Evolutionary conservation across 805 yeast species (phyloP).

Genomic region (Lipomyces japonicus): DNA sequence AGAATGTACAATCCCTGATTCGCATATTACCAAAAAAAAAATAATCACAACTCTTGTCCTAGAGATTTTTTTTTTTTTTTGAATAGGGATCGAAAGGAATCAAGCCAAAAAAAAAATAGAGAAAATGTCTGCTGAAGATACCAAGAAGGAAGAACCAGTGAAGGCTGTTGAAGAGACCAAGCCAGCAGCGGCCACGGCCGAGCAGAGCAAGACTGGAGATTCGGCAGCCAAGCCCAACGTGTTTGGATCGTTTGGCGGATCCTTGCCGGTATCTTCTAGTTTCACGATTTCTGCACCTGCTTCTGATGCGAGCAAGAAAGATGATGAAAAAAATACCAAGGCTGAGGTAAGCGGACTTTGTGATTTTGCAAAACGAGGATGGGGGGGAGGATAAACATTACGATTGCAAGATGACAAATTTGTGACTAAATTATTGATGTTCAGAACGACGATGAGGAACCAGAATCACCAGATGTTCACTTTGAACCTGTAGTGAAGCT

Average conservation of each 20-base stretch:
- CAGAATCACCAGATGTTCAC: slow-evolving; percentile 79
- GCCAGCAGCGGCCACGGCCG: slow-evolving; percentile 6
- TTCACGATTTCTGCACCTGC: slow-evolving; percentile 8
- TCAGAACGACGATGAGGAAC: slow-evolving; percentile 54
- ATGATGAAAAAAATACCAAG: neutral
- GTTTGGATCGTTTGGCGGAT: slow-evolving; percentile 92
- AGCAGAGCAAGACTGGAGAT: slow-evolving; percentile 23
- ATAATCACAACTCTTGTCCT: too few relatives aligned
- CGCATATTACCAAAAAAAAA: too few relatives aligned
- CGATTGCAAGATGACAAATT: slow-evolving; percentile 30
- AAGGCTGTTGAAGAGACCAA: slow-evolving; percentile 16
- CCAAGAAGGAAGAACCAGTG: slow-evolving; percentile 25
- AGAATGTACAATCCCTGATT: too few relatives aligned
- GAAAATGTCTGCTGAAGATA: slow-evolving; percentile 21
- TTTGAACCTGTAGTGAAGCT: slow-evolving; percentile 94
- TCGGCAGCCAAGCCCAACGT: slow-evolving; percentile 67
- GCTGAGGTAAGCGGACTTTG: slow-evolving; percentile 6
- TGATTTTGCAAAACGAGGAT: too few relatives aligned
- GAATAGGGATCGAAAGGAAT: neutral
- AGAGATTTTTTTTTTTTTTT: neutral
- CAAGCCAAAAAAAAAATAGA: neutral
- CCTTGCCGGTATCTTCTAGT: slow-evolving; percentile 8
- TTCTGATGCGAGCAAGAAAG: slow-evolving; percentile 2
- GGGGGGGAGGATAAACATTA: neutral
- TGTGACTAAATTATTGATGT: slow-evolving; percentile 30